phyloP scores from a whole-genome alignment of 768 basidiomycete genomes.

The Ramaria sp. region DNA sequence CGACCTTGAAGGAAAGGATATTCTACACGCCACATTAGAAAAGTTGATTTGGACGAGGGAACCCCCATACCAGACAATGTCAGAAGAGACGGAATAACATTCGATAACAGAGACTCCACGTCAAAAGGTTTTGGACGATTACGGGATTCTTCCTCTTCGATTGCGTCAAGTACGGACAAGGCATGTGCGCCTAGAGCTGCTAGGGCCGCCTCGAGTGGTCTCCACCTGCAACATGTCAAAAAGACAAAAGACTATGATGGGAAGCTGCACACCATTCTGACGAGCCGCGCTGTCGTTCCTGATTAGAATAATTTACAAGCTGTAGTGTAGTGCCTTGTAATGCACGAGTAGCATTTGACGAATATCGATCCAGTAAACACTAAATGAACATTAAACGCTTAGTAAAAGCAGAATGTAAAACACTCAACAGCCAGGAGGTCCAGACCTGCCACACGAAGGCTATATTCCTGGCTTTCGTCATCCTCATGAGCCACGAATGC shows the following conservation, averaged over 20 bases:
- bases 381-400: constrained; percentile 7
- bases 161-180: constrained; percentile 60
- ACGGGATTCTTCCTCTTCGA: constrained; percentile 65
- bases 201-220: constrained; percentile 75
- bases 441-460: constrained; percentile 72
- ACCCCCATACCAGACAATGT: constrained; percentile 48
- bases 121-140: constrained; percentile 61
- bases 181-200: constrained; percentile 75
- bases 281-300: constrained; percentile 2
- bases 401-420: neutral
- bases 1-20: constrained; percentile 91
- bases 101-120: constrained; percentile 61
- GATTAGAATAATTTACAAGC: constrained; percentile 5
- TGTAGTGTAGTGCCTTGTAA: constrained; percentile 8
- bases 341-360: constrained; percentile 15
- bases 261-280: constrained; percentile 2
- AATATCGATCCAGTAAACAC: constrained; percentile 25
- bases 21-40: constrained; percentile 32
- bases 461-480: constrained; percentile 77
- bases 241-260: neutral
- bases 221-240: constrained; percentile 58
- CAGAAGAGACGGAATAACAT: constrained; percentile 71
- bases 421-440: constrained; percentile 64
- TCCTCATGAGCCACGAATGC: constrained; percentile 92
- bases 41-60: neutral